Base-by-base conservation (phyloP, 768 basidiomycete species). In the Saitozyma podzolica region DNA sequence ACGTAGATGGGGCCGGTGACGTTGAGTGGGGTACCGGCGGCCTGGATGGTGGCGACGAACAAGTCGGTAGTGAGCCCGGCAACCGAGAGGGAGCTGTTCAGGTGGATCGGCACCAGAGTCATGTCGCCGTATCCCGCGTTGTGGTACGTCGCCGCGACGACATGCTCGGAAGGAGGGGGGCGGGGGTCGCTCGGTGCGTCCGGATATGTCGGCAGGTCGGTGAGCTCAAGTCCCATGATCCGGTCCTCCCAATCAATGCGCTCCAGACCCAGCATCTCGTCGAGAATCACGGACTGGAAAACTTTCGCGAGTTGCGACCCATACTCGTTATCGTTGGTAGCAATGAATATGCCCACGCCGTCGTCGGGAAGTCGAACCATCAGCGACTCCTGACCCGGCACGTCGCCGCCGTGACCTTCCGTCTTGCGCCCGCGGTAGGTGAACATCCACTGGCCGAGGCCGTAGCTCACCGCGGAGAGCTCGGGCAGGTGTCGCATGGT, bases 301-400 rank as follows among this genome's bases (percentile, higher is more conserved):
- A 42, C 16, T 13, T 40, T 41, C 14, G 11, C n/a, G 11, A 51
- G 19, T 13, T 50, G 17, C 13, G 11, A n/a, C 1, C 58, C 58
- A 17, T n/a, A 14, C 11, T 14, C 40, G 20, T 63, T 58, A 29
- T 76, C 73, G 58, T 77, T 79, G 40, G 62, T 54, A 40, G 64
- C 63, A 37, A 77, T 58, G 11, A 70, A 60, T 45, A 77, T 16
- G 3, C 67, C 78, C 3, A 75, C 16, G 8, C 62, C 63, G 8
- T 56, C n/a, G 8, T 66, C 62, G 0, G 76, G 78, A n/a, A 75
- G 19, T 13, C 73, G 62, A 6, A 63, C 19, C 17, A 73, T 53
- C n/a, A 54, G 47, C 8, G 72, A 59, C 19, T 54, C 53, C 52
- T 71, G 70, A 6, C 78, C 78, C 0, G 76, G 74, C 8, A 71